Evolutionary conservation across 768 basidiomycete species (phyloP).

Genomic region (Leccinum arenicola): DNA sequence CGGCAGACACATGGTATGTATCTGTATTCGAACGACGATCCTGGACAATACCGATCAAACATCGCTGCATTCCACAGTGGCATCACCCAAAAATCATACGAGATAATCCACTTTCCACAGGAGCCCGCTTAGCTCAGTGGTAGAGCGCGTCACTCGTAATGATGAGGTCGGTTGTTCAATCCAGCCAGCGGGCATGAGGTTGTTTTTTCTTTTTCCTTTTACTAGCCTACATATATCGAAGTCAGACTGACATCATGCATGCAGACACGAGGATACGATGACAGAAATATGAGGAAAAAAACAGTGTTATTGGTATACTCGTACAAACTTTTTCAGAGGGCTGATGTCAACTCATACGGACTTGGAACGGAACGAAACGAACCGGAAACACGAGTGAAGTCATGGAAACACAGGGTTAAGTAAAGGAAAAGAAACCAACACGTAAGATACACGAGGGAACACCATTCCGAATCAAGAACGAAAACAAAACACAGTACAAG

Average conservation of each 20-base stretch:
- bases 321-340: background rate
- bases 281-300: background rate
- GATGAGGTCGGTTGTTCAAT: conserved; percentile 47
- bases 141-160: conserved; percentile 25
- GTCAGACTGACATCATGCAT: background rate
- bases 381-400: background rate
- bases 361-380: background rate
- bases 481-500: background rate
- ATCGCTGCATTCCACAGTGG: background rate
- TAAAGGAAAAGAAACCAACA: background rate
- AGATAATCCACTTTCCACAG: background rate
- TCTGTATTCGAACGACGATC: background rate
- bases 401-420: background rate
- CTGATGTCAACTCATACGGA: background rate
- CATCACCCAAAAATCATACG: background rate
- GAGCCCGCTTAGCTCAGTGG: conserved; percentile 13
- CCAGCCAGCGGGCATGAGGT: conserved; percentile 39
- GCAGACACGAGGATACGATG: background rate
- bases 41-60: background rate
- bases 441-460: background rate
- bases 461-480: background rate
- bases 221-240: too few relatives aligned
- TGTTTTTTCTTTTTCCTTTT: background rate
- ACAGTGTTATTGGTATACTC: background rate
- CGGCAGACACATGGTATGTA: too few relatives aligned